Percentiles rank a stretch among this genome's conserved stretches.
Conservation (phyloP, 352 stramenopile species). For the Phytopythium ostracodes region DNA sequence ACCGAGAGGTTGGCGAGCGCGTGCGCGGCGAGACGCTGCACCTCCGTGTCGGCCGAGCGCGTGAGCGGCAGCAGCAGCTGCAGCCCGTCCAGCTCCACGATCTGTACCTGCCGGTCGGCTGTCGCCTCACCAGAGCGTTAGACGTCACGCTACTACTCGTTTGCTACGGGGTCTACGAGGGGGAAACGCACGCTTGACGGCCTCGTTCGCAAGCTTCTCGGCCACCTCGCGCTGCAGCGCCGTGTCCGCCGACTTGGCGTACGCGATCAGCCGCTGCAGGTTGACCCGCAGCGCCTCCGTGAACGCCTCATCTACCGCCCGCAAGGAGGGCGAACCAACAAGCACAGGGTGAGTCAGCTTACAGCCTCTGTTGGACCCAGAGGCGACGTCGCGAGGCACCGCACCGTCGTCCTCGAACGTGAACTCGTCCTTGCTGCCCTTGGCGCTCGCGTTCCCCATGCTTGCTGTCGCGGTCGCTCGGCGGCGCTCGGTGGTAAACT, state of each 20-base stretch:
- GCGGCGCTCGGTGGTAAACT: background rate
- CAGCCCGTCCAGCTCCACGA: conserved; percentile 92
- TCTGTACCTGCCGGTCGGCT: conserved; percentile 93
- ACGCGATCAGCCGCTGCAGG: conserved; percentile 90
- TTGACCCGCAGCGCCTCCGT: conserved; percentile 87
- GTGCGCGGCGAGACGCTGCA: conserved; percentile 91
- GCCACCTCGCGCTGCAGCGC: conserved; percentile 89
- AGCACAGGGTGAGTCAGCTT: background rate
- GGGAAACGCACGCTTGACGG: conserved; percentile 82
- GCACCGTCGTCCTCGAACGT: conserved; percentile 75
- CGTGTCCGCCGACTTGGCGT: conserved; percentile 89
- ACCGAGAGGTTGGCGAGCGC: conserved; percentile 94
- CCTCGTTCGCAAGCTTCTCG: conserved; percentile 94
- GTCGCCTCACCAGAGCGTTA: conserved; percentile 4
- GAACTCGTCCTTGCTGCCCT: conserved; percentile 79
- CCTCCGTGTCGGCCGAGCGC: conserved; percentile 89
- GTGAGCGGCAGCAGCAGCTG: conserved; percentile 92
- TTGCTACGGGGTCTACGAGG: background rate
- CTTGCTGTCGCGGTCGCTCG: background rate
- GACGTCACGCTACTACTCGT: background rate
- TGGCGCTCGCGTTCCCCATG: conserved; percentile 59
- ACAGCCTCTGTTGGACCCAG: background rate
- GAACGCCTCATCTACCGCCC: conserved; percentile 73
- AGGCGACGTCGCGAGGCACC: conserved; percentile 5
- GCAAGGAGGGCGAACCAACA: background rate